A percentile compares a stretch with the other conserved stretches of the same genome.
phyloP scores from a whole-genome alignment of 805 yeast genomes.

The Saturnispora sanitii region DNA sequence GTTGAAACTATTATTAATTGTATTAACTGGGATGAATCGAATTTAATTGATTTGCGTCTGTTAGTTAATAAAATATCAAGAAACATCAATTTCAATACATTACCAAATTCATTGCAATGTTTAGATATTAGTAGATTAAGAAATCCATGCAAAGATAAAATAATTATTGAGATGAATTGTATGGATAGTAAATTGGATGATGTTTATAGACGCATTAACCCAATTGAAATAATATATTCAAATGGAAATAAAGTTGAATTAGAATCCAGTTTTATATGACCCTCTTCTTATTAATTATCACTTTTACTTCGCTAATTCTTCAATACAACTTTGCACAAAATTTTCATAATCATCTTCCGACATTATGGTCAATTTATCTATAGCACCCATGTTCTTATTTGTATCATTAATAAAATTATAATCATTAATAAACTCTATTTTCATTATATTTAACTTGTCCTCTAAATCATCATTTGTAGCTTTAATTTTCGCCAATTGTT shows the following conservation, averaged over 20 bases:
- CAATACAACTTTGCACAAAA: constrained; percentile 16
- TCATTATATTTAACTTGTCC: constrained; percentile 9
- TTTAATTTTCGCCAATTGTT: constrained; percentile 1
- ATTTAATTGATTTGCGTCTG: constrained; percentile 3
- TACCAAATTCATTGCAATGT: constrained; percentile 5
- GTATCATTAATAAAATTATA: constrained; percentile 9
- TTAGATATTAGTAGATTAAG: constrained; percentile 3
- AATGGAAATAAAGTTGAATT: not conserved
- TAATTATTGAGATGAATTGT: not conserved
- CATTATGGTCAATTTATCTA: constrained; percentile 13
- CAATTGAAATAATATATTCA: not conserved
- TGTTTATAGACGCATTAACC: too few relatives aligned
- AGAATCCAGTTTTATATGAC: too few relatives aligned
- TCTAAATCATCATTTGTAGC: constrained; percentile 7
- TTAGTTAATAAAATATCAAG: not conserved
- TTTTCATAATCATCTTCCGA: constrained; percentile 15
- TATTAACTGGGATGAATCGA: constrained; percentile 2
- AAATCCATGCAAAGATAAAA: not conserved
- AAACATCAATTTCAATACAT: not conserved
- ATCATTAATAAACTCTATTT: constrained; percentile 8
- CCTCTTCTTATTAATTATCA: too few relatives aligned
- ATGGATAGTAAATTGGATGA: not conserved
- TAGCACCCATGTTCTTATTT: constrained; percentile 10
- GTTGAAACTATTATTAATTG: constrained; percentile 4
- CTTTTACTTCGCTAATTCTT: constrained; percentile 7